A percentile compares a stretch with the other conserved stretches of the same genome.
Evolutionary conservation across 768 basidiomycete species (phyloP).

Genomic region (Infundibulicybe gibba): DNA sequence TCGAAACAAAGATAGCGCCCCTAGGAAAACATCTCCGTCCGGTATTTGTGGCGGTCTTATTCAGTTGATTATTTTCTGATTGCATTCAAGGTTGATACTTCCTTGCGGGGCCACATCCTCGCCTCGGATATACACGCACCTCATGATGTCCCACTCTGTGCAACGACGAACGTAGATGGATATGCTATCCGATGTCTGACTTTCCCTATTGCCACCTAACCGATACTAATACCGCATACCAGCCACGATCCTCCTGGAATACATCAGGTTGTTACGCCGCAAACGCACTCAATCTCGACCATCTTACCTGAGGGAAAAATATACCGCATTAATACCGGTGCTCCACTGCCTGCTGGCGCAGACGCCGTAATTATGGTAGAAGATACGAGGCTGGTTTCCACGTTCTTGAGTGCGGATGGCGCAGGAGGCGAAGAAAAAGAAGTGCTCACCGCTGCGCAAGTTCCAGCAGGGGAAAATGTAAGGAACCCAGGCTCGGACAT

Average conservation of each 20-base stretch:
- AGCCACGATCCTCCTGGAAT: constrained; percentile 67
- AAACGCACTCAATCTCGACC: constrained; percentile 43
- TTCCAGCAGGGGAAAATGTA: constrained; percentile 67
- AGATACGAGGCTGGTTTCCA: constrained; percentile 75
- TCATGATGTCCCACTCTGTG: constrained; percentile 56
- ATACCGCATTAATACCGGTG: constrained; percentile 86
- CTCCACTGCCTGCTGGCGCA: constrained; percentile 68
- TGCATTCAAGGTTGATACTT: too few relatives aligned
- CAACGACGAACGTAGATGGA: constrained; percentile 85
- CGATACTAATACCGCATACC: neutral
- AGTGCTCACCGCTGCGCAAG: constrained; percentile 63
- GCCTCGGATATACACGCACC: constrained; percentile 73
- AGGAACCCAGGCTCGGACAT: constrained; percentile 76
- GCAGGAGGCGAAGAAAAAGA: constrained; percentile 62
- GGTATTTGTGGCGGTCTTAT: neutral
- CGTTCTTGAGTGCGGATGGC: constrained; percentile 31
- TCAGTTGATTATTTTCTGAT: constrained; percentile 1
- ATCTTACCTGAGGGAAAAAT: constrained; percentile 47
- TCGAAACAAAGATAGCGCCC: constrained; percentile 45
- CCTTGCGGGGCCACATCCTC: constrained; percentile 63
- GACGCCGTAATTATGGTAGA: constrained; percentile 92
- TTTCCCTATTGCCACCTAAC: neutral
- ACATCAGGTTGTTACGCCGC: constrained; percentile 65
- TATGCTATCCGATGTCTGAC: constrained; percentile 73
- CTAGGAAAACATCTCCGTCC: constrained; percentile 25